These are phyloP conservation scores for Neonectria ditissima DNA, from an alignment of 2,329 filamentous ascomycete species.

Conservation along the genomic window DNA sequence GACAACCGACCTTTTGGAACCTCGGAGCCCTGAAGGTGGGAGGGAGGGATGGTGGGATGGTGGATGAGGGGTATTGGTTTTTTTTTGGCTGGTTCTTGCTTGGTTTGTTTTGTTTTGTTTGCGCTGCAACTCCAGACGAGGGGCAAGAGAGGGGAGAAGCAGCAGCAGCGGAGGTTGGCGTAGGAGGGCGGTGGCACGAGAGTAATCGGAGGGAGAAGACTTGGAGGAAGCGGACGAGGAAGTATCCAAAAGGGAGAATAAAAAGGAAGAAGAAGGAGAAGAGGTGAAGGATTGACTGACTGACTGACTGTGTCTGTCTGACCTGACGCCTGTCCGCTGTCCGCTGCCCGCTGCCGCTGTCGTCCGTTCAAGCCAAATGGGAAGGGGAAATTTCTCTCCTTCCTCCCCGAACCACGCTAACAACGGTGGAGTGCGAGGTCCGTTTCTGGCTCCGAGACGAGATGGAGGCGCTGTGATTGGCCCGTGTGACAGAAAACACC, in stretches of 20 bases:
- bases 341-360: neutral
- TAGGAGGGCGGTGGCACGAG: neutral
- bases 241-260: slow-evolving; percentile 7
- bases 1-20: slow-evolving; percentile 10
- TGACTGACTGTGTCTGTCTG: too few relatives aligned
- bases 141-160: slow-evolving; percentile 43
- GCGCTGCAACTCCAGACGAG: slow-evolving; percentile 29
- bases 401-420: slow-evolving; percentile 16
- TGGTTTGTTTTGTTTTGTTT: slow-evolving; percentile 20
- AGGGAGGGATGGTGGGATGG: slow-evolving; percentile 5
- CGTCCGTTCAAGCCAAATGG: neutral
- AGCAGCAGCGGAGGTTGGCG: slow-evolving; percentile 37
- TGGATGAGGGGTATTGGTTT: slow-evolving; percentile 27
- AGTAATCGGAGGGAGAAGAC: neutral
- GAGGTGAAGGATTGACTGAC: neutral
- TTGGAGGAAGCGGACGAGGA: slow-evolving; percentile 10
- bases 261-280: slow-evolving; percentile 4
- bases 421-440: slow-evolving; percentile 25
- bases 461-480: slow-evolving; percentile 35
- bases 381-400: slow-evolving; percentile 38
- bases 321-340: too few relatives aligned
- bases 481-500: neutral
- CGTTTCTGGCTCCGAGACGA: slow-evolving; percentile 40
- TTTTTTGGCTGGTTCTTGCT: too few relatives aligned
- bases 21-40: slow-evolving; percentile 1